Evolutionary conservation across 352 stramenopile species (phyloP).

Genomic region (Pythium sp.): DNA sequence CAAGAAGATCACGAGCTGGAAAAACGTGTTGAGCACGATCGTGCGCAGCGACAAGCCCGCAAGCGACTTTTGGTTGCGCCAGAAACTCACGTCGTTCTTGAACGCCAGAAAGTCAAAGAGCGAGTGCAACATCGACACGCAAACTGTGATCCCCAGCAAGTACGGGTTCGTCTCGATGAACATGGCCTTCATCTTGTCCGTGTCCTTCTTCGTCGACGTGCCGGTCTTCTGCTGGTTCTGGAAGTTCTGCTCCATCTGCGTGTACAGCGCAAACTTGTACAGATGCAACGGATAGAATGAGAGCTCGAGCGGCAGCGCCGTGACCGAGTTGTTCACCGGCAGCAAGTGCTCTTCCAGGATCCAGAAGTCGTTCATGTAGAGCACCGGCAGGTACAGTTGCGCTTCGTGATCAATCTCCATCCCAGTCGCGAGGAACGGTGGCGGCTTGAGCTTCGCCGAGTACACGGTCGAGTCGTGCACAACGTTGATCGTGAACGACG

Average conservation of each 20-base stretch:
- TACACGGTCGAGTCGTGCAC: conserved; percentile 75
- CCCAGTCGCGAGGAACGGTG: conserved; percentile 61
- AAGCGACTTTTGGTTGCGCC: conserved; percentile 96
- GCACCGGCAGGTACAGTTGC: conserved; percentile 82
- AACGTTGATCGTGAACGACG: conserved; percentile 59
- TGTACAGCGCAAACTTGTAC: conserved; percentile 93
- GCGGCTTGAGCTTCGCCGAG: conserved; percentile 44
- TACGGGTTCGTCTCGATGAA: conserved; percentile 98
- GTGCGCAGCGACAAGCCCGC: conserved; percentile 93
- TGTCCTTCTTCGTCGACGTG: conserved; percentile 86
- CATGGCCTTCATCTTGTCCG: conserved; percentile 93
- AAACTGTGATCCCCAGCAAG: conserved; percentile 92
- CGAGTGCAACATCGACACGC: conserved; percentile 96
- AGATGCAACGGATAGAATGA: conserved; percentile 82
- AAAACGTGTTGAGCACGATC: conserved; percentile 95
- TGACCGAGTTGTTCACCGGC: conserved; percentile 87
- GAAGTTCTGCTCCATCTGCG: conserved; percentile 92
- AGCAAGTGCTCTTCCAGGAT: conserved; percentile 84
- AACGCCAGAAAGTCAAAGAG: conserved; percentile 99
- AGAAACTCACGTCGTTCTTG: conserved; percentile 99
- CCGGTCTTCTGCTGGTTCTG: conserved; percentile 91
- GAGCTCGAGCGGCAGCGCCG: conserved; percentile 78
- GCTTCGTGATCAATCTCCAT: conserved; percentile 58
- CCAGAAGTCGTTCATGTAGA: conserved; percentile 96
- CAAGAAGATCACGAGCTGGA: conserved; percentile 97